A percentile compares a stretch with the other conserved stretches of the same genome.
phyloP scores from a whole-genome alignment of 2,329 filamentous ascomycete genomes.

The Metarhizium rileyi region DNA sequence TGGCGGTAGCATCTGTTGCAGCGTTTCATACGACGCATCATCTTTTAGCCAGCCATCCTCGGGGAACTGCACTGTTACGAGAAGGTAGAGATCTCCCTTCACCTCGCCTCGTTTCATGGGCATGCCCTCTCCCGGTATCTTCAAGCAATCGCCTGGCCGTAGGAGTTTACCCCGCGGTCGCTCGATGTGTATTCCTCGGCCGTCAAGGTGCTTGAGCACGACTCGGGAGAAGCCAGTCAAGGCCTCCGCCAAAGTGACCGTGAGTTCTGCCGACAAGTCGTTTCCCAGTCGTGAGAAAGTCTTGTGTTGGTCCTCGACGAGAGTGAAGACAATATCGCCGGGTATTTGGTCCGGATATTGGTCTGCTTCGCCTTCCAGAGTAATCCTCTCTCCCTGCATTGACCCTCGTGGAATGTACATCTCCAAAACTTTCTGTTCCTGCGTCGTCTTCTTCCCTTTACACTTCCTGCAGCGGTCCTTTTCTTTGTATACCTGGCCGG shows the following conservation, averaged over 20 bases:
- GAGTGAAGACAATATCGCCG: slow-evolving; percentile 84
- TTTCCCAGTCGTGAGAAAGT: slow-evolving; percentile 73
- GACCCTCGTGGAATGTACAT: slow-evolving; percentile 90
- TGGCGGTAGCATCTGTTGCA: slow-evolving; percentile 68
- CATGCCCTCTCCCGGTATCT: slow-evolving; percentile 87
- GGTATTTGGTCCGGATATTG: slow-evolving; percentile 82
- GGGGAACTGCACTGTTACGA: slow-evolving; percentile 81
- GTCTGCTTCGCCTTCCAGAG: slow-evolving; percentile 87
- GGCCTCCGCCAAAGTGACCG: slow-evolving; percentile 74
- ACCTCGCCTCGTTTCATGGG: slow-evolving; percentile 75
- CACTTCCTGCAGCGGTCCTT: slow-evolving; percentile 99
- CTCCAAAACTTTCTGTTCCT: slow-evolving; percentile 89
- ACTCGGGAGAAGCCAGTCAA: slow-evolving; percentile 83
- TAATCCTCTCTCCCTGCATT: slow-evolving; percentile 79
- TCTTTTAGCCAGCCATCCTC: slow-evolving; percentile 73
- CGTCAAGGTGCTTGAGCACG: slow-evolving; percentile 86
- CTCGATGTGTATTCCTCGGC: slow-evolving; percentile 74
- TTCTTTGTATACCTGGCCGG: slow-evolving; percentile 82
- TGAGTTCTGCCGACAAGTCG: slow-evolving; percentile 74
- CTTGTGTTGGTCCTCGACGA: slow-evolving; percentile 74
- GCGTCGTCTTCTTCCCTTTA: slow-evolving; percentile 80
- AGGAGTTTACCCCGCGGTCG: slow-evolving; percentile 76
- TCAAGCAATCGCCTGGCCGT: slow-evolving; percentile 74
- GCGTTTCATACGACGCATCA: slow-evolving; percentile 57
- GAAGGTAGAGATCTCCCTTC: slow-evolving; percentile 79